These are phyloP conservation scores for Colletotrichum destructivum DNA, from an alignment of 2,329 filamentous ascomycete species.

Conservation along the genomic window DNA sequence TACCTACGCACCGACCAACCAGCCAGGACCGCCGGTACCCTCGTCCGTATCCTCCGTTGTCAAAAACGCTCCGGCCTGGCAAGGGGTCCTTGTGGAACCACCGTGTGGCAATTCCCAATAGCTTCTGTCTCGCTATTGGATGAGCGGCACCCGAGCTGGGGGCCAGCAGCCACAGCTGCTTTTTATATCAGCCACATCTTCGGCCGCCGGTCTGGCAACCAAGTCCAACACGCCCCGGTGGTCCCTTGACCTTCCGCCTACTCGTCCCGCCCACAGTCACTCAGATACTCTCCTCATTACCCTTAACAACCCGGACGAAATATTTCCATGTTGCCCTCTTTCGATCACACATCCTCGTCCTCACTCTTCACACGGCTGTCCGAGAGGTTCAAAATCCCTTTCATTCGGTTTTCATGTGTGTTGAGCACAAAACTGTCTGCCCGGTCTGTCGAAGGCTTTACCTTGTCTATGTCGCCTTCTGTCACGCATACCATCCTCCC, in stretches of 20 bases:
- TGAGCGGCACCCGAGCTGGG: conserved; percentile 22
- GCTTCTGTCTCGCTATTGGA: conserved; percentile 25
- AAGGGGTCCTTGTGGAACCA: conserved; percentile 34
- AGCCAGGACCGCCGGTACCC: conserved; percentile 27
- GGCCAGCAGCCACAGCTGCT: conserved; percentile 42
- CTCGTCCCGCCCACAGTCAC: neutral
- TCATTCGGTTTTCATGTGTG: conserved; percentile 68
- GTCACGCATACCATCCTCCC: conserved; percentile 65
- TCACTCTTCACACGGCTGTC: conserved; percentile 22
- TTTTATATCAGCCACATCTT: conserved; percentile 42
- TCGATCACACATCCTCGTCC: conserved; percentile 8
- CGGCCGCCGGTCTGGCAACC: conserved; percentile 26
- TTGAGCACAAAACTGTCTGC: conserved; percentile 70
- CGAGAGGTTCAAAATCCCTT: conserved; percentile 12
- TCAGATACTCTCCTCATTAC: conserved; percentile 7
- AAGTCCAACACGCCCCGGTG: conserved; percentile 19
- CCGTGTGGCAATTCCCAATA: conserved; percentile 30
- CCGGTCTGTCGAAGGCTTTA: conserved; percentile 73
- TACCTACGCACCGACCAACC: conserved; percentile 18
- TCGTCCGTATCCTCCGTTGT: conserved; percentile 31
- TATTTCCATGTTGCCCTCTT: conserved; percentile 40
- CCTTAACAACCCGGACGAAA: conserved; percentile 10
- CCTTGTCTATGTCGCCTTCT: conserved; percentile 72
- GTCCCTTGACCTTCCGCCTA: conserved; percentile 30
- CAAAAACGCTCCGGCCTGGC: conserved; percentile 40